Base-by-base conservation (phyloP, 768 basidiomycete genomes). In the Russula ochroleuca region DNA sequence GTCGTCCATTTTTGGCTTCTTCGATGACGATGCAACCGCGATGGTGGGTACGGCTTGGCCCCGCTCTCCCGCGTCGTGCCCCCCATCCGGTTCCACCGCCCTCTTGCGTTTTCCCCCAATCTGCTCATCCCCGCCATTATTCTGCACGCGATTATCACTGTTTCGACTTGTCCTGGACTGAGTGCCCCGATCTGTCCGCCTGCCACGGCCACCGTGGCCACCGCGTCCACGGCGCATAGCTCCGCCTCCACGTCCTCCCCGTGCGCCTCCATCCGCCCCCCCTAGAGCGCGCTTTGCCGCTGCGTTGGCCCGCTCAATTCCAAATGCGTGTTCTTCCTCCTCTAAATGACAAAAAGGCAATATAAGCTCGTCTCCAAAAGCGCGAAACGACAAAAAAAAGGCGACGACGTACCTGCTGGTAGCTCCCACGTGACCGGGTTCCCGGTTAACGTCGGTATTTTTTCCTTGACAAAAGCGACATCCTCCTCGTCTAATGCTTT, bases 81-180 rank as follows among this genome's bases (percentile, higher is more conserved):
- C 90, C 67, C 89, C 90, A 69, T 91, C 90, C 1, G 88, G 89
- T 70, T 91, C 90, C 0, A 88, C 78, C 1, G 80, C 85, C 43
- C 88, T 82, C 72, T 91, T 92, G 63, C 90, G 78, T 77, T 92
- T 92, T 67, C 87, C 87, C 33, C 88, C 88, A 1, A 76, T 72
- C 63, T 77, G 77, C 47, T 83, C 83, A 9, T 77, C 80, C 37
- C 60, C 67, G 13, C 75, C 45, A 21, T 21, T 68, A 13, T 65
- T 63, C 5, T 66, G 70, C 11, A 63, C 67, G 3, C 59, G 69
- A 31, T 67, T 47, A 47, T 61, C 70, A n/a, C 59, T n/a, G 1
- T 59, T 67, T 51, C 70, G 65, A 49, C 52, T 54, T 57, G 61
- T 65, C 19, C 67, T 65, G 6, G 68, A 67, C 3, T 74, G 71